These are phyloP conservation scores for Penicillium sp. DNA, from an alignment of 2,329 filamentous ascomycete genomes.

Conservation along the genomic window DNA sequence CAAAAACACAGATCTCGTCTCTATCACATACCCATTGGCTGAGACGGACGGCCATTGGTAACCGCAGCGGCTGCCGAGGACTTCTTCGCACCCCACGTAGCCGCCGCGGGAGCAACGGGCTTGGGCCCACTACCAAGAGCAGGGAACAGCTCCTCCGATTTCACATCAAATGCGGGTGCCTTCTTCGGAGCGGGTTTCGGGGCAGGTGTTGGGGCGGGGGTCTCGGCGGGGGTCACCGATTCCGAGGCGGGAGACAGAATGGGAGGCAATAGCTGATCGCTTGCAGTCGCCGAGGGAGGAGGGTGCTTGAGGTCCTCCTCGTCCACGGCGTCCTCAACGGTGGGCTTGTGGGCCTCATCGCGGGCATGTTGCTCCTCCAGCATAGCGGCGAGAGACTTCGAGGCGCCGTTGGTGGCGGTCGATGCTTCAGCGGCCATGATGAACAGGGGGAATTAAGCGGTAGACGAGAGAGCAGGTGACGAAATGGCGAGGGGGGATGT, in stretches of 20 bases:
- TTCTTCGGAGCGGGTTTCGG: constrained; percentile 45
- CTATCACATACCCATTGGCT: constrained; percentile 61
- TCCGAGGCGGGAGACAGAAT: constrained; percentile 22
- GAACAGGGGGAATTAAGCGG: constrained; percentile 11
- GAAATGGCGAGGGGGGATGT: constrained; percentile 7
- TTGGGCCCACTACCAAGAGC: constrained; percentile 75
- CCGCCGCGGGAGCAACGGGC: constrained; percentile 62
- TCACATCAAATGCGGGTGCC: constrained; percentile 68
- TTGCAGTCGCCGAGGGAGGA: constrained; percentile 50
- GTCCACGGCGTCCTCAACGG: constrained; percentile 78
- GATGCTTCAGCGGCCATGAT: constrained; percentile 40
- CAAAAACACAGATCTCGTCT: neutral
- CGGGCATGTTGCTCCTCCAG: constrained; percentile 57
- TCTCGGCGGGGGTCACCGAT: constrained; percentile 27
- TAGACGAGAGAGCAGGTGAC: constrained; percentile 7
- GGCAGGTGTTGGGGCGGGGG: constrained; percentile 40
- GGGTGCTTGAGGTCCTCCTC: constrained; percentile 70
- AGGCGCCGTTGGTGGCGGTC: constrained; percentile 34
- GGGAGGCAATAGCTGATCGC: constrained; percentile 34
- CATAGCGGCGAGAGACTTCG: constrained; percentile 54
- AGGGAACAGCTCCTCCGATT: constrained; percentile 92
- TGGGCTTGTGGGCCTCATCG: constrained; percentile 61
- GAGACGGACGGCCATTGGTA: constrained; percentile 49
- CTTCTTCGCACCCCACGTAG: constrained; percentile 75
- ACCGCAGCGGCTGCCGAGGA: constrained; percentile 41